Conservation (phyloP, 768 basidiomycete genomes). For the Auricularia sp. region DNA sequence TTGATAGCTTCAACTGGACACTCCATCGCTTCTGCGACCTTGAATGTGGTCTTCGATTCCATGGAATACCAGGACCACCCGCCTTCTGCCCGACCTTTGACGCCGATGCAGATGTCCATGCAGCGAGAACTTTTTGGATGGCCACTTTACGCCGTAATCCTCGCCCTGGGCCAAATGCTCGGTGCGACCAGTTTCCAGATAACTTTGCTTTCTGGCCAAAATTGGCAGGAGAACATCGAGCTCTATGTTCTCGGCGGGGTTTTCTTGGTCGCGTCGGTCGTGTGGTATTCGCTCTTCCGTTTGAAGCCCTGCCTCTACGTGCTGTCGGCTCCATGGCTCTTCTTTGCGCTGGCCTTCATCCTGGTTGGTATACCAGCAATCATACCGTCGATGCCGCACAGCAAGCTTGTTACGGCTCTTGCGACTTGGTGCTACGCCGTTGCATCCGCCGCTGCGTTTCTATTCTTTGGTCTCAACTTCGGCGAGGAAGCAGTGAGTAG, state of each 20-base stretch:
- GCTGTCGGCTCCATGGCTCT: slow-evolving; percentile 79
- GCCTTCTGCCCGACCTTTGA: slow-evolving; percentile 67
- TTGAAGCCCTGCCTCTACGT: slow-evolving; percentile 82
- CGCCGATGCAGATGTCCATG: slow-evolving; percentile 74
- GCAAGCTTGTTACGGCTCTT: slow-evolving; percentile 57
- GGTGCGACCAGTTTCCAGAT: slow-evolving; percentile 93
- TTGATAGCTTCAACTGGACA: not conserved
- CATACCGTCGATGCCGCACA: slow-evolving; percentile 46
- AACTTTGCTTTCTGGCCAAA: slow-evolving; percentile 78
- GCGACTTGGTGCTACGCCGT: slow-evolving; percentile 90
- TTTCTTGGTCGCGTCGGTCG: slow-evolving; percentile 74
- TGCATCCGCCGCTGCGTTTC: slow-evolving; percentile 87
- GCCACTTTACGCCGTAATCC: slow-evolving; percentile 87
- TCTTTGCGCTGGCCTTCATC: slow-evolving; percentile 87
- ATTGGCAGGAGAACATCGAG: slow-evolving; percentile 69
- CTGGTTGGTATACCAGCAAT: slow-evolving; percentile 83
- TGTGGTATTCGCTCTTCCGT: slow-evolving; percentile 88
- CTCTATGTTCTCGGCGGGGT: slow-evolving; percentile 86
- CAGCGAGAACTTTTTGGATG: slow-evolving; percentile 71
- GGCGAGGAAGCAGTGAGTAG: slow-evolving; percentile 82
- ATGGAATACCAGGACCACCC: slow-evolving; percentile 18
- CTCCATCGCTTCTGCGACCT: not conserved
- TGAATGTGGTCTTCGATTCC: slow-evolving; percentile 1
- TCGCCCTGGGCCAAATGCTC: slow-evolving; percentile 78
- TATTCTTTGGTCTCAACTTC: slow-evolving; percentile 92